phyloP scores from a whole-genome alignment of 495 filamentous ascomycete genomes.

The Lasiosphaeria miniovina region DNA sequence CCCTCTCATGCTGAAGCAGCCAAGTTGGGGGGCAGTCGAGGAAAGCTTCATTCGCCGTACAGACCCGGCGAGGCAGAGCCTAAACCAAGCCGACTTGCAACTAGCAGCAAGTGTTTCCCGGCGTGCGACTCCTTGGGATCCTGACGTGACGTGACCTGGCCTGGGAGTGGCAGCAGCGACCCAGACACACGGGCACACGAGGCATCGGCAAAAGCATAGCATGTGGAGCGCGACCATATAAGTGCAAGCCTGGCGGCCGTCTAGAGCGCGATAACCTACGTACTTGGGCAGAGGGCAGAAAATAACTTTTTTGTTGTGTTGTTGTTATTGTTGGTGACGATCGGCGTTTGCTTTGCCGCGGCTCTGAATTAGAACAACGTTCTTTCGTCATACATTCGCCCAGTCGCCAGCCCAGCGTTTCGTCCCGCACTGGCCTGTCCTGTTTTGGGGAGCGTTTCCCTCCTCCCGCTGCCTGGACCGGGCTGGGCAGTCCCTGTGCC shows the following conservation, averaged over 20 bases:
- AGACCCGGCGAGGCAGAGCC: constrained; percentile 1
- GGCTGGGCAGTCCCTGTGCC: not conserved
- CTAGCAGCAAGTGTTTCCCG: not conserved
- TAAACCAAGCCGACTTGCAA: not conserved
- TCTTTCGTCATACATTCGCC: not conserved
- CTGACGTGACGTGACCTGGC: not conserved
- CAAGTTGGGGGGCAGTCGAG: not conserved
- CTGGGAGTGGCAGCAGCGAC: not conserved
- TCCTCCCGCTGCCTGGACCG: not conserved
- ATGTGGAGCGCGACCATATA: constrained; percentile 1
- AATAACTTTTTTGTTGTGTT: not conserved
- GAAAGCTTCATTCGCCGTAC: not conserved
- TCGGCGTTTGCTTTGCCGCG: not conserved
- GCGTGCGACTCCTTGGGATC: not conserved
- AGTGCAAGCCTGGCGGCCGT: not conserved
- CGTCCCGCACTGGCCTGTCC: not conserved
- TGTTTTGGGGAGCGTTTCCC: not conserved
- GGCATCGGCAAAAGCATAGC: not conserved
- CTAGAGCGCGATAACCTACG: not conserved
- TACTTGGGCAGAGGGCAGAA: not conserved
- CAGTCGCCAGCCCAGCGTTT: not conserved
- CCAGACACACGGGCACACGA: not conserved
- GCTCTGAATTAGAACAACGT: not conserved
- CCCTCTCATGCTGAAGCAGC: not conserved
- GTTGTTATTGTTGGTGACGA: not conserved